Evolutionary conservation across 805 yeast species (phyloP).

Genomic region (Monosporozyma solicola): DNA sequence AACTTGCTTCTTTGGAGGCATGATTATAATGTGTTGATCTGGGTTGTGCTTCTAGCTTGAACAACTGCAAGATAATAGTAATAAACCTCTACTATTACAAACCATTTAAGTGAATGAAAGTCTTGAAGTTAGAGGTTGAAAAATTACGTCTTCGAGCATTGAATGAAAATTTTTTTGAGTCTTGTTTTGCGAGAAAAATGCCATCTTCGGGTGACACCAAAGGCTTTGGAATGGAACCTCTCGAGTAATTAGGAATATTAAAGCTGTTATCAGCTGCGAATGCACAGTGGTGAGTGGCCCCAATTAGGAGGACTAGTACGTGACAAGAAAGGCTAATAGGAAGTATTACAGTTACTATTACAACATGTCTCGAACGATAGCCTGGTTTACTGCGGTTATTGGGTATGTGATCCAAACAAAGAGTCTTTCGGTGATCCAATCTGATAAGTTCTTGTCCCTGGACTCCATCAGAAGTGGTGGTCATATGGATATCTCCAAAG

Average conservation of each 20-base stretch:
- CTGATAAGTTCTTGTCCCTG: slow-evolving; percentile 1
- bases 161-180: neutral
- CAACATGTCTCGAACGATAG: neutral
- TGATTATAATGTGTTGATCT: slow-evolving; percentile 4
- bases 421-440: slow-evolving; percentile 17
- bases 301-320: neutral
- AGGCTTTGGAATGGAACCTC: neutral
- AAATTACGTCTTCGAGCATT: neutral
- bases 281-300: too few relatives aligned
- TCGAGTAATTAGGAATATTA: neutral
- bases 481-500: neutral
- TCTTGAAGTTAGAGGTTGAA: neutral
- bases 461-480: neutral
- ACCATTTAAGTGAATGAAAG: neutral
- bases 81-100: neutral
- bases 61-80: too few relatives aligned
- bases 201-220: neutral
- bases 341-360: neutral
- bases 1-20: slow-evolving; percentile 36
- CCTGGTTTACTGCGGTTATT: slow-evolving; percentile 24
- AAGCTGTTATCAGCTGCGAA: too few relatives aligned
- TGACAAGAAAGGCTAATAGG: neutral
- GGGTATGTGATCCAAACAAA: slow-evolving; percentile 26
- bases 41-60: neutral
- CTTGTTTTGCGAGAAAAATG: neutral